These are phyloP conservation scores for Coemansia nantahalensis DNA, from an alignment of 192 early-diverging fungal genomes.

Conservation along the genomic window DNA sequence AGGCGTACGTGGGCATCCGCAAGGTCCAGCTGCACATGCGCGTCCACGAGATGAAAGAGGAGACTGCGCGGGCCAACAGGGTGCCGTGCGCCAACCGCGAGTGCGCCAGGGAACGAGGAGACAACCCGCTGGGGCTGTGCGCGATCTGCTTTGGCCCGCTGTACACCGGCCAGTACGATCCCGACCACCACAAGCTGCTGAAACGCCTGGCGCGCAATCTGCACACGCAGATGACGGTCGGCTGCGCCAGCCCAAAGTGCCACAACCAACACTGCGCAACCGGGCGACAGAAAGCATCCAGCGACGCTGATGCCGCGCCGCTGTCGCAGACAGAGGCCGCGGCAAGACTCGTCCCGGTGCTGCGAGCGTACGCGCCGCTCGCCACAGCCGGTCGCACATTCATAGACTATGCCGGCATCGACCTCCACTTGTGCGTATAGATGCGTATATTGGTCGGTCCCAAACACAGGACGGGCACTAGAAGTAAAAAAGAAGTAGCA, in stretches of 20 bases:
- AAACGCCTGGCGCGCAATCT: conserved; percentile 67
- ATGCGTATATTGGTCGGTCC: not conserved
- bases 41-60: conserved; percentile 60
- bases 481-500: conserved; percentile 38
- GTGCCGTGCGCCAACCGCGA: conserved; percentile 71
- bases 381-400: not conserved
- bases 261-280: conserved; percentile 58
- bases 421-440: conserved; percentile 36
- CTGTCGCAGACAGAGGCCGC: conserved; percentile 24
- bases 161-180: conserved; percentile 76
- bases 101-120: conserved; percentile 59
- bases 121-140: conserved; percentile 68
- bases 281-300: conserved; percentile 7
- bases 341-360: conserved; percentile 25
- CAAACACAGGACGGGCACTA: not conserved
- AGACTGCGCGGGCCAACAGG: conserved; percentile 56
- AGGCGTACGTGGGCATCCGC: conserved; percentile 68
- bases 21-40: conserved; percentile 72
- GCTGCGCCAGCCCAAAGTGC: conserved; percentile 71
- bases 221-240: conserved; percentile 74
- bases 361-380: conserved; percentile 36
- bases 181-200: conserved; percentile 67
- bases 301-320: not conserved
- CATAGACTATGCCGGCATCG: conserved; percentile 32
- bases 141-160: conserved; percentile 78